Conservation (phyloP, 106 monocot species). For the Allium sativum region DNA sequence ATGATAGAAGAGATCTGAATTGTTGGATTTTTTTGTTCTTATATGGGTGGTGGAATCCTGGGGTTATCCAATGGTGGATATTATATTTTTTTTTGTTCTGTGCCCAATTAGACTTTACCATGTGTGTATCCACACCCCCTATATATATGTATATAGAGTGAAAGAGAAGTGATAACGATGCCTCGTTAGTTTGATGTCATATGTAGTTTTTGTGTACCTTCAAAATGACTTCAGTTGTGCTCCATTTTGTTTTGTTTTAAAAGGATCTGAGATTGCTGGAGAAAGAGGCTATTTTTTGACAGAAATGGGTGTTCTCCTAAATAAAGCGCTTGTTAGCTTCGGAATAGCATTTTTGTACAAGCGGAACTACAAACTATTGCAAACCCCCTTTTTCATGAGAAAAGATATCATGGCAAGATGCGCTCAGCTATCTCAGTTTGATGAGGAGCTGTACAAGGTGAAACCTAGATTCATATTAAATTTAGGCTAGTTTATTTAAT, state of each 20-base stretch:
- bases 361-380: constrained; percentile 59
- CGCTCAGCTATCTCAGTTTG: constrained; percentile 93
- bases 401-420: constrained; percentile 96
- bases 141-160: no score
- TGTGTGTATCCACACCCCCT: no score
- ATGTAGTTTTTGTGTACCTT: neutral
- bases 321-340: constrained; percentile 72
- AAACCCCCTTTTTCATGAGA: constrained; percentile 98
- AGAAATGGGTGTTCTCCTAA: constrained; percentile 69
- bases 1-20: no score
- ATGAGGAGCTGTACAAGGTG: constrained; percentile 98
- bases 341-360: constrained; percentile 61
- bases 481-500: neutral
- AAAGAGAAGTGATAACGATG: no score
- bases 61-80: no score
- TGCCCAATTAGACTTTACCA: no score
- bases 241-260: neutral
- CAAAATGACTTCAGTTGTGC: neutral
- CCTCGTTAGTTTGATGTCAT: no score
- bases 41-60: no score
- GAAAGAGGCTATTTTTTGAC: constrained; percentile 94
- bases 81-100: no score
- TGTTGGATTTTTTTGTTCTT: no score
- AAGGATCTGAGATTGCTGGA: constrained; percentile 87
- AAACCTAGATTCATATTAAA: neutral